phyloP scores from a whole-genome alignment of 192 early-diverging fungal species.

The Geranomyces michiganensis region DNA sequence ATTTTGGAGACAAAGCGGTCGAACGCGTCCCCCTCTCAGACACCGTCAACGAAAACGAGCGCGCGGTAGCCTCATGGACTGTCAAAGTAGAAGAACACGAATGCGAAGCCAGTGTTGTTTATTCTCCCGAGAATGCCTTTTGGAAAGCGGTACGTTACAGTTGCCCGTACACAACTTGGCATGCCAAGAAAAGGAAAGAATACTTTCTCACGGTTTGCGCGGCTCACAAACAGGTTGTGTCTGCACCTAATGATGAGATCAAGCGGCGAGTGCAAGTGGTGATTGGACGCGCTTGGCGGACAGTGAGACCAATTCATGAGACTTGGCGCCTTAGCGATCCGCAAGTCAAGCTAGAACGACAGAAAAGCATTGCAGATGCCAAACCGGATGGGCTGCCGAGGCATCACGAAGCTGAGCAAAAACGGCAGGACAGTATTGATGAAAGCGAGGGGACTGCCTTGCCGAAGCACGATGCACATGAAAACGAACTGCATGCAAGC shows the following conservation, averaged over 20 bases:
- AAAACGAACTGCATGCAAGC: no score
- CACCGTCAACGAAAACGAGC: neutral
- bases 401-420: no score
- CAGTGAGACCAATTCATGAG: slow-evolving; percentile 15
- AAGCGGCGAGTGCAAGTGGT: slow-evolving; percentile 9
- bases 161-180: no score
- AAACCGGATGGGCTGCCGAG: no score
- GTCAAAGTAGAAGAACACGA: neutral
- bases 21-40: neutral
- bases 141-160: neutral
- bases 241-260: slow-evolving; percentile 10
- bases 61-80: slow-evolving; percentile 1
- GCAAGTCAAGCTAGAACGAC: no score
- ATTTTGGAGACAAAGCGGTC: slow-evolving; percentile 5
- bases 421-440: no score
- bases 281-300: slow-evolving; percentile 17
- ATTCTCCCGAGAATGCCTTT: no score
- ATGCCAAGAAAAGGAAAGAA: no score
- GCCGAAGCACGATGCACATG: no score
- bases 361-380: no score
- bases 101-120: neutral
- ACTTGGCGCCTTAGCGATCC: slow-evolving; percentile 10
- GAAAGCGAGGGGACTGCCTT: no score
- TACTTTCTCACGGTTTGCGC: neutral
- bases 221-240: neutral